Evolutionary conservation across 148 eudicot genomes (phyloP).

Genomic region (Suaeda aralocaspica): DNA sequence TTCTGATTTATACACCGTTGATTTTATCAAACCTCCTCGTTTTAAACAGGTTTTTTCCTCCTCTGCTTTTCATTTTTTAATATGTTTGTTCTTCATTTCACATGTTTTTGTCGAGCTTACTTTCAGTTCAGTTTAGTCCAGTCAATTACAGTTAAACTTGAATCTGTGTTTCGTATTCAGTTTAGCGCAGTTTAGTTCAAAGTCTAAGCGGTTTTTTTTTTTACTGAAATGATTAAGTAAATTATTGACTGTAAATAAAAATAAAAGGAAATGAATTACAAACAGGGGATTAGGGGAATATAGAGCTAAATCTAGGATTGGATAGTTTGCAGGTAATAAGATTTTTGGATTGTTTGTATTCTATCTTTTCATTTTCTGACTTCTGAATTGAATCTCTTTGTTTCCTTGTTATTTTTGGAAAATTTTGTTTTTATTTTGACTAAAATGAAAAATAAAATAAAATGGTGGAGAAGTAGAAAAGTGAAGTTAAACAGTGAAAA

Average conservation of each 20-base stretch:
- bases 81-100: too few species aligned
- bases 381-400: not conserved
- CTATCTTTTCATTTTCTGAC: not conserved
- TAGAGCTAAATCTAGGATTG: not conserved
- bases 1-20: slow-evolving; percentile 20
- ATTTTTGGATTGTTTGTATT: not conserved
- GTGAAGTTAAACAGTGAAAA: not conserved
- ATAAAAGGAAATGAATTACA: not conserved
- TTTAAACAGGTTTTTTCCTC: slow-evolving; percentile 17
- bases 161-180: too few species aligned
- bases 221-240: too few species aligned
- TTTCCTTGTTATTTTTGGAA: not conserved
- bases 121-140: too few species aligned
- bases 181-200: too few species aligned
- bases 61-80: too few species aligned
- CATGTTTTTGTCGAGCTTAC: too few species aligned
- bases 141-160: too few species aligned
- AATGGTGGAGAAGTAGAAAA: not conserved
- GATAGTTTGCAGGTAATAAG: not conserved
- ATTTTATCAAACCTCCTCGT: slow-evolving; percentile 13
- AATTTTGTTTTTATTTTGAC: not conserved
- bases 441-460: not conserved
- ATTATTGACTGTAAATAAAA: not conserved
- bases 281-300: too few species aligned
- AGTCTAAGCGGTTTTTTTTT: too few species aligned